These are phyloP conservation scores for Chalciporus sp. DNA, from an alignment of 1,284 basidiomycete species.

Conservation along the genomic window DNA sequence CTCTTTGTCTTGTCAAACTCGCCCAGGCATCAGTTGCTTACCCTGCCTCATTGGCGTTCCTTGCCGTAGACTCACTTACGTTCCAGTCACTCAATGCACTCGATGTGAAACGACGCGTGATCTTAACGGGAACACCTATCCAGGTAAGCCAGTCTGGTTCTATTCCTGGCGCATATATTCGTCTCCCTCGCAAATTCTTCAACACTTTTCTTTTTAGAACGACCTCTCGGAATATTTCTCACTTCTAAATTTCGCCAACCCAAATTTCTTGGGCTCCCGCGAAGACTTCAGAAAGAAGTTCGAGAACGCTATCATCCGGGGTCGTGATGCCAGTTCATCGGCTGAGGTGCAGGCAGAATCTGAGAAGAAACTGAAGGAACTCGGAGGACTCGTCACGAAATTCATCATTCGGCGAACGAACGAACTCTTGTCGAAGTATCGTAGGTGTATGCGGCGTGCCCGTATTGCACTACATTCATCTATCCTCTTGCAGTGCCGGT, in stretches of 20 bases:
- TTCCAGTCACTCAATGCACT: slow-evolving; percentile 86
- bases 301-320: slow-evolving; percentile 92
- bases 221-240: slow-evolving; percentile 98
- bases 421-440: slow-evolving; percentile 95
- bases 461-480: neutral
- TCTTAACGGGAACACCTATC: slow-evolving; percentile 95
- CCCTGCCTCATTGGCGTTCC: neutral
- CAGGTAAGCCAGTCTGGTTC: slow-evolving; percentile 52
- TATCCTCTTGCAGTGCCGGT: slow-evolving; percentile 75
- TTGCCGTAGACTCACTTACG: slow-evolving; percentile 74
- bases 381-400: slow-evolving; percentile 88
- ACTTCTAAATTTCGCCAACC: slow-evolving; percentile 95
- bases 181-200: neutral
- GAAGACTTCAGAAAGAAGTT: slow-evolving; percentile 97
- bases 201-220: slow-evolving; percentile 57
- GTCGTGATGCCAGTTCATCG: slow-evolving; percentile 89
- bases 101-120: slow-evolving; percentile 92
- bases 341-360: slow-evolving; percentile 82
- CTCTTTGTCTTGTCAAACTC: slow-evolving; percentile 2
- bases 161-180: slow-evolving; percentile 6
- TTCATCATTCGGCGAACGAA: slow-evolving; percentile 99
- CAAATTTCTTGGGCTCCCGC: slow-evolving; percentile 91
- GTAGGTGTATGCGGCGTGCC: slow-evolving; percentile 50
- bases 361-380: slow-evolving; percentile 92
- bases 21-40: slow-evolving; percentile 14